Evolutionary conservation across 2,329 filamentous ascomycete genomes (phyloP), one percentile per base, ranked within the genome.

Genomic region (Chrysosporium keratinophilum): DNA sequence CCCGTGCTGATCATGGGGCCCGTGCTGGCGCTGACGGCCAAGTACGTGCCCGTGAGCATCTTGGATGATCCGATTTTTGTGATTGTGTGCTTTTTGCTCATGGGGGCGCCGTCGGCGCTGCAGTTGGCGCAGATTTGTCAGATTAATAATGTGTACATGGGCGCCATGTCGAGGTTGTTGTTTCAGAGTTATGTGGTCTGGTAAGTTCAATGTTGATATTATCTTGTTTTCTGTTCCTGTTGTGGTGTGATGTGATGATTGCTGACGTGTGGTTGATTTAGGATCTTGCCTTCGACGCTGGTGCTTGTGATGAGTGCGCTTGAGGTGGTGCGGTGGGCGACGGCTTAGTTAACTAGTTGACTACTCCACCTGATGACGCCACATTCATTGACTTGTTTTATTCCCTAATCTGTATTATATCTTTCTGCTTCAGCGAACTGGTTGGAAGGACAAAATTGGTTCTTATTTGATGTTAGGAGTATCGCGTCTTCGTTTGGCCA

Each of bases 61-160:
- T 76, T 98, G 34, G 93, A 94, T 67, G 93, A 98, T 66, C 93
- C 93, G 9, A 98, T 98, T 63, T 98, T 98, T 69, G 84, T 98
- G 61, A 88, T 98, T 61, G 93, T 98, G 35, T 96, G 90, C 72
- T 98, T 97, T 78, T 76, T 98, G 59, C 85, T 98, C 60, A 91
- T 88, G 0, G 93, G 93, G 35, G 93, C 93, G 2, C 93, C 93
- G 5, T 94, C 86, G 58, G 93, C 93, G 23, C 76, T 98, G 59
- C 93, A 98, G 72, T 75, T 98, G 65, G 91, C 93, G 5, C 93
- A 98, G 73, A 98, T 98, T 57, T 98, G 93, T 73, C 93, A 97
- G 77, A 87, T 97, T 73, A 98, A 98, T 71, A 85, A 85, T 58
- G 93, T 98, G 9, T 98, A 88, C 69, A 91, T 97, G 76, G 82